Conservation (phyloP, 306 rosid genomes). For the Inga laurina region DNA sequence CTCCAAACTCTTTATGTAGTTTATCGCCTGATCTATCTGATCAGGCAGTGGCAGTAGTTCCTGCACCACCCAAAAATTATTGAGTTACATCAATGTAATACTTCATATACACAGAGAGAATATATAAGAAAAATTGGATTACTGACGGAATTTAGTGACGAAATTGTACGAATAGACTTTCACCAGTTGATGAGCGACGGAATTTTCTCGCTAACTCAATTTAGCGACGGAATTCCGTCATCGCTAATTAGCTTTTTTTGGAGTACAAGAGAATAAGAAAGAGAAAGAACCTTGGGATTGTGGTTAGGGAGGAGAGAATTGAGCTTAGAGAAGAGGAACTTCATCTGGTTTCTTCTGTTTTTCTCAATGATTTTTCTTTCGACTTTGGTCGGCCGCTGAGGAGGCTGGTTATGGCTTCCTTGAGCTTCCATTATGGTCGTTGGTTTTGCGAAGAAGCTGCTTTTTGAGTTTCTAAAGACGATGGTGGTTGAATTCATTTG, state of each 20-base stretch:
- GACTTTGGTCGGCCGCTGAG: slow-evolving; percentile 41
- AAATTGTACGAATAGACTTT: neutral
- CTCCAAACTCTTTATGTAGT: slow-evolving; percentile 63
- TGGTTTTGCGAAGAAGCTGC: neutral
- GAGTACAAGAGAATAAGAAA: neutral
- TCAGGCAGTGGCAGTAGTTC: slow-evolving; percentile 53
- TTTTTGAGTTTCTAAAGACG: neutral
- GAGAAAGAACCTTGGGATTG: slow-evolving; percentile 41
- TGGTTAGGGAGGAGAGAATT: slow-evolving; percentile 65
- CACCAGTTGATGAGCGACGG: too few species aligned
- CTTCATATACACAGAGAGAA: neutral
- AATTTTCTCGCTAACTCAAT: too few species aligned
- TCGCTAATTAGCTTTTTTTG: too few species aligned
- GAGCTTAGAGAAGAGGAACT: slow-evolving; percentile 70
- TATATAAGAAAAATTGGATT: neutral
- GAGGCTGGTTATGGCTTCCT: slow-evolving; percentile 16
- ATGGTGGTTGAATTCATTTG: neutral
- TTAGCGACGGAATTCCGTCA: too few species aligned
- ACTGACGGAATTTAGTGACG: too few species aligned
- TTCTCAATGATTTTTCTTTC: slow-evolving; percentile 79
- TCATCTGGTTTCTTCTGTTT: slow-evolving; percentile 86
- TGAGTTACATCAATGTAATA: neutral
- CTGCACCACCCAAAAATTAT: slow-evolving; percentile 33
- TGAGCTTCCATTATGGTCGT: slow-evolving; percentile 4
- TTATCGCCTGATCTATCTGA: slow-evolving; percentile 71